A percentile compares a stretch with the other conserved stretches of the same genome.
Evolutionary conservation across 2,329 filamentous ascomycete species (phyloP).

Genomic region (Neobulgaria alba): DNA sequence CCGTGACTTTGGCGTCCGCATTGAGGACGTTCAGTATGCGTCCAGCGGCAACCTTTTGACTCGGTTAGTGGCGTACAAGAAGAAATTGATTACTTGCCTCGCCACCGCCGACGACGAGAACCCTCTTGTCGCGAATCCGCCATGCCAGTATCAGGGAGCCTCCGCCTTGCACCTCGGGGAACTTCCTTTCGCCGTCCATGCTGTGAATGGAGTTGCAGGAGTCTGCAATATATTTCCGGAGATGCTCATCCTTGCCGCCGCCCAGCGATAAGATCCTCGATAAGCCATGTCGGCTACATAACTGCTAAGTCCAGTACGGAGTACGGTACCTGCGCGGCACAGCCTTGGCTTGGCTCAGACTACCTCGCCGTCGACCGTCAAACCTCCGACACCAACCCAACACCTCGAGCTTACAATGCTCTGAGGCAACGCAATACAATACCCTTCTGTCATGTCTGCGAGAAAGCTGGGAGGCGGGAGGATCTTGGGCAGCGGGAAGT

Average conservation of each 20-base stretch:
- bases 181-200: constrained; percentile 35
- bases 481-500: constrained; percentile 79
- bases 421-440: constrained; percentile 14
- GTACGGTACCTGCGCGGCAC: background rate
- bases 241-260: constrained; percentile 7
- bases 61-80: constrained; percentile 17
- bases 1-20: constrained; percentile 82
- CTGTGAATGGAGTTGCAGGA: constrained; percentile 8
- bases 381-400: background rate
- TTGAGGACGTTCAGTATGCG: constrained; percentile 92
- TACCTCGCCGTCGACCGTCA: background rate
- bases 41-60: constrained; percentile 79
- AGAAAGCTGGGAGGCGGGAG: constrained; percentile 87
- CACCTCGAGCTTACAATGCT: constrained; percentile 21
- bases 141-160: constrained; percentile 92
- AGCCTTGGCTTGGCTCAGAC: constrained; percentile 4
- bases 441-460: constrained; percentile 54
- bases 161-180: constrained; percentile 77
- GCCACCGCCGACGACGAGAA: constrained; percentile 90
- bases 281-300: constrained; percentile 5
- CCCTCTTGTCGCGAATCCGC: constrained; percentile 82
- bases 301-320: background rate
- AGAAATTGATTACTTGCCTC: constrained; percentile 50
- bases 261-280: constrained; percentile 4
- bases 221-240: constrained; percentile 10